A percentile compares a stretch with the other conserved stretches of the same genome.
phyloP scores from a whole-genome alignment of 768 basidiomycete species.

The Termitomyces sp. region DNA sequence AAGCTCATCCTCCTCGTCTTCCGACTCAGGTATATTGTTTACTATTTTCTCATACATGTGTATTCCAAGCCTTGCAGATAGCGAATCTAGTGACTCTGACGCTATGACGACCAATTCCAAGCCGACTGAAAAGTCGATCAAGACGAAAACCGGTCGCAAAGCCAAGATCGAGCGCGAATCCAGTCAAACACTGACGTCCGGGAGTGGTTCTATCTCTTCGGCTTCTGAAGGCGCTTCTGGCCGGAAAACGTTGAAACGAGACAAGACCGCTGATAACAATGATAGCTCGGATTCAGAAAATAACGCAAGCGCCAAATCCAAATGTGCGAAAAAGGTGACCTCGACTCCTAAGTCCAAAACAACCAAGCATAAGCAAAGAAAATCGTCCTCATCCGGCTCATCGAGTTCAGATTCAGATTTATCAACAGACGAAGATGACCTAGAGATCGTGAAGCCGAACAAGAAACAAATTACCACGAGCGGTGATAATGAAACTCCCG shows the following conservation, averaged over 20 bases:
- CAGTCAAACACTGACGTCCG: slow-evolving; percentile 17
- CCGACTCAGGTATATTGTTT: slow-evolving; percentile 21
- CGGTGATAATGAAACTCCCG: slow-evolving; percentile 22
- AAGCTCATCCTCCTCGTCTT: slow-evolving; percentile 19
- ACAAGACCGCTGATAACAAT: slow-evolving; percentile 1
- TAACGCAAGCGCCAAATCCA: neutral
- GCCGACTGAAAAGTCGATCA: slow-evolving; percentile 6
- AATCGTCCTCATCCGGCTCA: neutral
- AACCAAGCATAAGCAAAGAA: neutral
- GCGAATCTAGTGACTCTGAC: slow-evolving; percentile 30
- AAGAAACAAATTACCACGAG: neutral
- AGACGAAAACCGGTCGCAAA: slow-evolving; percentile 1
- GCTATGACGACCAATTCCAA: neutral
- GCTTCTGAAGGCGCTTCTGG: slow-evolving; percentile 2
- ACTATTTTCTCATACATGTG: neutral
- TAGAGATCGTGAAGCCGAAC: neutral
- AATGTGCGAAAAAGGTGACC: neutral
- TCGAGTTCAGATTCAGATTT: slow-evolving; percentile 21
- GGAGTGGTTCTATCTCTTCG: slow-evolving; percentile 6
- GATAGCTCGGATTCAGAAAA: slow-evolving; percentile 14
- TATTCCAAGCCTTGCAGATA: slow-evolving; percentile 17
- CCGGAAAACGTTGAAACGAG: slow-evolving; percentile 1
- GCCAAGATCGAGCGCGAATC: slow-evolving; percentile 10
- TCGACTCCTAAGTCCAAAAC: slow-evolving; percentile 5
- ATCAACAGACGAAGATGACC: slow-evolving; percentile 1